phyloP scores from a whole-genome alignment of 2,329 filamentous ascomycete genomes.

The Shiraia bambusicola region DNA sequence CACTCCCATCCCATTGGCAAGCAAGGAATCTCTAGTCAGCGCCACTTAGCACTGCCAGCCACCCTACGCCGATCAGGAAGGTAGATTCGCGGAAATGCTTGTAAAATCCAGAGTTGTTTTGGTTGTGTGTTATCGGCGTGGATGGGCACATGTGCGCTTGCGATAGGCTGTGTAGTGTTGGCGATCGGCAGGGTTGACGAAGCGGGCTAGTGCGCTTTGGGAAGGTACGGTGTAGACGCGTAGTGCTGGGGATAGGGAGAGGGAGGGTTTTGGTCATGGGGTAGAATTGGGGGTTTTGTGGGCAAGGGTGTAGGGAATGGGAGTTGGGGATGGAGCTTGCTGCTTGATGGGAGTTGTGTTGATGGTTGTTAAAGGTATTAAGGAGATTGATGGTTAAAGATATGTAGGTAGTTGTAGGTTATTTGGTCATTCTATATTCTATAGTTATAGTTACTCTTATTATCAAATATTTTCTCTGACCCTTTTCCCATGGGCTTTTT shows the following conservation, averaged over 20 bases:
- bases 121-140: constrained; percentile 20
- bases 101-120: constrained; percentile 18
- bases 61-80: constrained; percentile 24
- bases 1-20: constrained; percentile 22
- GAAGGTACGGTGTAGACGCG: constrained; percentile 14
- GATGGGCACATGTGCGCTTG: constrained; percentile 21
- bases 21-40: background rate
- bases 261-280: no score
- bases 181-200: constrained; percentile 19
- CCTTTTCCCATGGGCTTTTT: no score
- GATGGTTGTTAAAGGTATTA: no score
- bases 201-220: constrained; percentile 14
- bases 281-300: no score
- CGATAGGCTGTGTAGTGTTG: constrained; percentile 23
- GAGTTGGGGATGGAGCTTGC: no score
- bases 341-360: no score
- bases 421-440: no score
- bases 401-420: no score
- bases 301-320: no score
- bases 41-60: constrained; percentile 2
- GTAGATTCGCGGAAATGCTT: constrained; percentile 19
- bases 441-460: no score
- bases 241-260: background rate
- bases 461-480: no score
- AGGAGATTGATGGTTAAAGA: no score